Conservation (phyloP, 352 stramenopile genomes). For the Albugo laibachii region DNA sequence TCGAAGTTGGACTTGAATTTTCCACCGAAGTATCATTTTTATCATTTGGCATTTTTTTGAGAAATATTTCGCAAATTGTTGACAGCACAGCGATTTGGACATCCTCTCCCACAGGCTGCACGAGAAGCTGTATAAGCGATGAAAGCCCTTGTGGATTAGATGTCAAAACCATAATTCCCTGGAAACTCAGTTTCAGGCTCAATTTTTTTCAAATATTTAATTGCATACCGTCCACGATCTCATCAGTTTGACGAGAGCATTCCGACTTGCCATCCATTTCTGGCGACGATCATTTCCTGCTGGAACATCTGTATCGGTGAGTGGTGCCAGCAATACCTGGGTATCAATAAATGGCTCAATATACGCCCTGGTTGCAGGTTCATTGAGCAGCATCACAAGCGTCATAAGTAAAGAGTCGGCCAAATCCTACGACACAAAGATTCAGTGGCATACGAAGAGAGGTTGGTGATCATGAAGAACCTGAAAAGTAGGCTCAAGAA, state of each 20-base stretch:
- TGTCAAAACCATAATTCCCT: constrained; percentile 69
- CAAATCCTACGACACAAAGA: constrained; percentile 20
- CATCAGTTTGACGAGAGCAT: constrained; percentile 81
- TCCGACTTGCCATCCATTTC: constrained; percentile 78
- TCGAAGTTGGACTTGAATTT: constrained; percentile 19
- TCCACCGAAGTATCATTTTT: constrained; percentile 37
- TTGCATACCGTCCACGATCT: constrained; percentile 58
- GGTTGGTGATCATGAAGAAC: neutral
- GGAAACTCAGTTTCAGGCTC: neutral
- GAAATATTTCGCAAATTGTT: constrained; percentile 81
- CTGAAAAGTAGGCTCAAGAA: constrained; percentile 75
- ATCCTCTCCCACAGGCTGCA: constrained; percentile 74
- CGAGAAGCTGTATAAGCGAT: constrained; percentile 69
- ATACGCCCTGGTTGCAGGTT: constrained; percentile 64
- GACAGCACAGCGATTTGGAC: constrained; percentile 75
- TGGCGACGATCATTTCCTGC: constrained; percentile 67
- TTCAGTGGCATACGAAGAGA: neutral
- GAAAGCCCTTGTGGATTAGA: constrained; percentile 76
- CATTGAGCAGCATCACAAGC: constrained; percentile 67
- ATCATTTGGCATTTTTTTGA: constrained; percentile 14
- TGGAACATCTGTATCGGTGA: constrained; percentile 75
- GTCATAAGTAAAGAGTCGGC: constrained; percentile 72
- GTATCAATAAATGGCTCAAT: constrained; percentile 79
- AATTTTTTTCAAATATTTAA: neutral
- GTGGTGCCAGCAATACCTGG: constrained; percentile 66